These are phyloP conservation scores for Penstemon eatonii DNA, from an alignment of 257 asterid genomes.

Conservation along the genomic window DNA sequence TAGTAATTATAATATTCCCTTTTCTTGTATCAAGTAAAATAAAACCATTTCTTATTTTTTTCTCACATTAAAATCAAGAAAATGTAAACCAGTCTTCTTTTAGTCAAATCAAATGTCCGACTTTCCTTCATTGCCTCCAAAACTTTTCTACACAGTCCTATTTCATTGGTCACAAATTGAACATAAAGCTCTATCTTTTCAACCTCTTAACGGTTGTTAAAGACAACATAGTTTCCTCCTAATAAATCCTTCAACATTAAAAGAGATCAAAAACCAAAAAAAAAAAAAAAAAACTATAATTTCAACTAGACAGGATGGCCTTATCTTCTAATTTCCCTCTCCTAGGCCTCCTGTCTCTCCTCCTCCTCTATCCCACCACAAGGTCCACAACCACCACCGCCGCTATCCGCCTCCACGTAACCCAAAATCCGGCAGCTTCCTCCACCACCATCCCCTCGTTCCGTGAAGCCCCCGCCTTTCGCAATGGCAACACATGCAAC, in stretches of 20 bases:
- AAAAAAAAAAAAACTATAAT: constrained; percentile 3
- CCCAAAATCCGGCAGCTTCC: constrained; percentile 27
- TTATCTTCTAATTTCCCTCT: constrained; percentile 36
- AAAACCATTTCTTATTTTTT: too few species aligned
- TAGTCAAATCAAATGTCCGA: constrained; percentile 34
- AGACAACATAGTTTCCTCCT: constrained; percentile 23
- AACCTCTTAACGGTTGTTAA: constrained; percentile 30
- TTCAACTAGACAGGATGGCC: constrained; percentile 73
- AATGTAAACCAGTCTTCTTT: constrained; percentile 36
- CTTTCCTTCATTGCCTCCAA: constrained; percentile 33
- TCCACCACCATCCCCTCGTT: constrained; percentile 40
- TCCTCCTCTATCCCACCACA: constrained; percentile 42
- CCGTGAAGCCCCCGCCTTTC: constrained; percentile 80
- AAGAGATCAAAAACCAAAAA: neutral
- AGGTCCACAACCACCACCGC: constrained; percentile 31
- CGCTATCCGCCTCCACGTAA: constrained; percentile 50
- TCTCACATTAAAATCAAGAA: constrained; percentile 6
- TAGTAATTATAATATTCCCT: too few species aligned
- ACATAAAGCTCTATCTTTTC: constrained; percentile 27
- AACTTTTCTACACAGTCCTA: constrained; percentile 14
- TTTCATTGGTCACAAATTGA: constrained; percentile 27
- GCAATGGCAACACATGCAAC: constrained; percentile 58
- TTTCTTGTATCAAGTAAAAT: too few species aligned
- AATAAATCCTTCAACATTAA: constrained; percentile 27
- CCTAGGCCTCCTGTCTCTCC: constrained; percentile 83